Evolutionary conservation across 2,329 filamentous ascomycete species (phyloP), one percentile per base, ranked within the genome.

Genomic region (Calonectria naviculata): DNA sequence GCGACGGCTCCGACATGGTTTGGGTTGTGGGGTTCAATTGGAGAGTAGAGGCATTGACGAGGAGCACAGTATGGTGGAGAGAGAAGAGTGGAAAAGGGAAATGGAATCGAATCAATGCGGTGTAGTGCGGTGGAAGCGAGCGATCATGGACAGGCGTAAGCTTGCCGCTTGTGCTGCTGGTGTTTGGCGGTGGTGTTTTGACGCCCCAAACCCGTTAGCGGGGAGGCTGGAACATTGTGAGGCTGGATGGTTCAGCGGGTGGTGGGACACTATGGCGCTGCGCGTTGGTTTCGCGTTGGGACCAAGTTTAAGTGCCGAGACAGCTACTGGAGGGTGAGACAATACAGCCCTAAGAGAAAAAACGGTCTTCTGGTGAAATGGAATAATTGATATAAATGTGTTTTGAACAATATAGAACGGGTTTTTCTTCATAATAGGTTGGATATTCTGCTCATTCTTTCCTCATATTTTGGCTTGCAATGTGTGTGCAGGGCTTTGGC

Each of bases 221-320:
- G 68, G 63, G 68, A 70, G 68, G 68, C 68, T 70, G 68, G 68
- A 70, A 70, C 68, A 70, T 54, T 64, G 49, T 66, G 68, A 70
- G 68, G 68, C 63, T 65, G 62, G 54, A 60, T 36, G 34, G 63
- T 38, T 38, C 36, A 34, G 36, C 28, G 38, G 52, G 29, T 65
- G 62, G 67, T 62, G 61, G 63, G 36, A 69, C 38, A 69, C 64
- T 44, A 7, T 31, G 34, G 21, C 31, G 38, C 63, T 75, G 74
- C 76, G 76, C 75, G 76, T 75, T 67, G 68, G 70, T 76, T 77
- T 78, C 76, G 76, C 71, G 76, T 76, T 73, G 58, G 63, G 61
- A 54, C 70, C 36, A 38, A 41, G 36, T 12, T 29, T 21, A 60
- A 65, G 66, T 21, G 56, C 56, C 56, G 56, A 61, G 56, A 61